Evolutionary conservation across 2,329 filamentous ascomycete genomes (phyloP), one percentile per base, ranked within the genome.

Genomic region (Aspergillus pseudoglaucus): DNA sequence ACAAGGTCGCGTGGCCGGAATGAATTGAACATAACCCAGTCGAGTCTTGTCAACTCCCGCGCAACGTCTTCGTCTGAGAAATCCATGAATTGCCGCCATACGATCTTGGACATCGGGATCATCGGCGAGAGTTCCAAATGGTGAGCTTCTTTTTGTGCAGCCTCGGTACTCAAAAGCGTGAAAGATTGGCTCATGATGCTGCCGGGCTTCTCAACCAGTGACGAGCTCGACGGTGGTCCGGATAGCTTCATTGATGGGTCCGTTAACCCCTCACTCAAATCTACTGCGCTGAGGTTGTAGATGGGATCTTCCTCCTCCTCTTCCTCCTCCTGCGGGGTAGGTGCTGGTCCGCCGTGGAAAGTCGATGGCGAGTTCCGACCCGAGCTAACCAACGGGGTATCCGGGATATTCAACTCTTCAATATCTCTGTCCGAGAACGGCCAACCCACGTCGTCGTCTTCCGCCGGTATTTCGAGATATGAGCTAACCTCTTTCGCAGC

Each of bases 1-100:
- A 97, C 86, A 43, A 97, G 82, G 68, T 98, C 93, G 49, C 93
- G 87, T 47, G 95, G 87, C 22, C 89, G 84, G 52, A 97, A 95
- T 1, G 90, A 90, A 45, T 88, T 94, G 67, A 96, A 97, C 86
- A 97, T 93, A 66, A 94, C 84, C 91, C 91, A 97, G 70, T 98
- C 93, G 47, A 98, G 95, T 51, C 91, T 80, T 3, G 93, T 97
- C 60, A 98, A 79, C 67, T 98, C 93, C 50, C 86, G 84, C 14
- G 91, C 91, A 56, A 97, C 85, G 43, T 89, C 82, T 52, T 95
- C 88, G 46, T 94, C 86, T 1, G 87, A 78, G 20, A 85, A 85
- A 32, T 88, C 87, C 84, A 97, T 95, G 56, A 97, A 87, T 45
- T 86, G 82, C 56, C 90, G 88, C 76, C 93, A 98, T 51, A 93